phyloP scores from a whole-genome alignment of 768 basidiomycete genomes.

The Lentinus brumalis region DNA sequence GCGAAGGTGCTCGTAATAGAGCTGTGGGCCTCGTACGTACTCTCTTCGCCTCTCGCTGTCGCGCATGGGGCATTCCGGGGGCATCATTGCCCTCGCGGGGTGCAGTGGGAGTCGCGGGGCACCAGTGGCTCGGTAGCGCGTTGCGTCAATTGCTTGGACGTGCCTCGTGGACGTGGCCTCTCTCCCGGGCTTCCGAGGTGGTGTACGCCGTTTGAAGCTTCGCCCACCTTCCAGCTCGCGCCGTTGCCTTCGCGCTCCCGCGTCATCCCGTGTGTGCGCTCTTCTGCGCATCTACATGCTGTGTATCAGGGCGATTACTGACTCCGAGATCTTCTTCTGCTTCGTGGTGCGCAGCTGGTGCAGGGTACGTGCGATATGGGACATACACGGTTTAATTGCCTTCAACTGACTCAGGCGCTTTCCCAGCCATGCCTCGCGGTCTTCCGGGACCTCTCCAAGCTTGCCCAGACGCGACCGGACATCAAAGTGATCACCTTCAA shows the following conservation, averaged over 20 bases:
- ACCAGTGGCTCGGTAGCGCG: no score
- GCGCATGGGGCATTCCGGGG: not conserved
- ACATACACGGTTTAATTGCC: constrained; percentile 22
- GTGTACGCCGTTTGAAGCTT: not conserved
- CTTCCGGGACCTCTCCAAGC: constrained; percentile 28
- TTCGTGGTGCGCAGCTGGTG: constrained; percentile 22
- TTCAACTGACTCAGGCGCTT: constrained; percentile 12
- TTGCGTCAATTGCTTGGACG: no score
- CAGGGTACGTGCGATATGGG: constrained; percentile 23
- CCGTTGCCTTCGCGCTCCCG: not conserved
- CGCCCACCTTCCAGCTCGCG: not conserved
- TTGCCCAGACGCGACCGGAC: constrained; percentile 24
- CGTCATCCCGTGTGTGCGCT: constrained; percentile 1
- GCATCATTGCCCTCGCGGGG: not conserved
- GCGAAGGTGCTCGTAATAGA: constrained; percentile 32
- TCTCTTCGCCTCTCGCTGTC: not conserved
- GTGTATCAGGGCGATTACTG: constrained; percentile 17
- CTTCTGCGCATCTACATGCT: not conserved
- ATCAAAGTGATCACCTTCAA: constrained; percentile 34
- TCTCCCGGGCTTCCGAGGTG: not conserved
- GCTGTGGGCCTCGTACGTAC: constrained; percentile 34
- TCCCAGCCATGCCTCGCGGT: constrained; percentile 32
- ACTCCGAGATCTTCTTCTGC: constrained; percentile 18
- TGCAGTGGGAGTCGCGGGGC: no score
- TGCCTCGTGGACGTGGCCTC: no score